Evolutionary conservation across 78 protist genomes (phyloP), one percentile per base, ranked within the genome.

Genomic region (Dictyostelium purpureum): DNA sequence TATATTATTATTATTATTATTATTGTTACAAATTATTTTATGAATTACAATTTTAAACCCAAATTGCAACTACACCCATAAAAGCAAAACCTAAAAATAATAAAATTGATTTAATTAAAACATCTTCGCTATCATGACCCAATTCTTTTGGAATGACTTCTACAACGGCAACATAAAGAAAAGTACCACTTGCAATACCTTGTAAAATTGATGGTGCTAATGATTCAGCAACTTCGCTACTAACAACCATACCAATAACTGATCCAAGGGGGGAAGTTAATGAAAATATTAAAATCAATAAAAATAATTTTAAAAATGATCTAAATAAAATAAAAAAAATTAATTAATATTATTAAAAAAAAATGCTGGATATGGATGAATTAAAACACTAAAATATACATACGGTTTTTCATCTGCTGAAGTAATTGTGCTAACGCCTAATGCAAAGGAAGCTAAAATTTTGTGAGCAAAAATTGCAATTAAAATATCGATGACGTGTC

Each of bases 131-230:
- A 28, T 40, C n/a, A 9, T 56, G 75, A 59, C 66, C 73, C 1
- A 85, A 35, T 61, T 85, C 92, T 14, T 59, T 85, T 45, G 92
- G 92, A 21, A 85, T 85, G 1, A 85, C 54, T 26, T 85, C 92
- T 1, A 85, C 75, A 0, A 85, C 49, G 4, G 92, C 76, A 28
- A 85, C 69, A 73, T 85, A 85, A 24, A 85, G 35, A 61, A 85
- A 85, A 1, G 92, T 85, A 28, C 92, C 92, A 73, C 82, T 73
- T 33, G 92, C 92, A 10, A 85, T 19, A 33, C 92, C 92, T 14
- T 85, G 92, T 40, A 85, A 35, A 31, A 85, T 85, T 16, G 92
- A 18, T 10, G 92, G 66, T 0, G 33, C 82, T 5, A 85, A 14
- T 54, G 31, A 19, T 12, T 57, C 79, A 0, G 45, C 26, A 16